Evolutionary conservation across 495 filamentous ascomycete genomes (phyloP).

Genomic region (Penicillium antarcticum): DNA sequence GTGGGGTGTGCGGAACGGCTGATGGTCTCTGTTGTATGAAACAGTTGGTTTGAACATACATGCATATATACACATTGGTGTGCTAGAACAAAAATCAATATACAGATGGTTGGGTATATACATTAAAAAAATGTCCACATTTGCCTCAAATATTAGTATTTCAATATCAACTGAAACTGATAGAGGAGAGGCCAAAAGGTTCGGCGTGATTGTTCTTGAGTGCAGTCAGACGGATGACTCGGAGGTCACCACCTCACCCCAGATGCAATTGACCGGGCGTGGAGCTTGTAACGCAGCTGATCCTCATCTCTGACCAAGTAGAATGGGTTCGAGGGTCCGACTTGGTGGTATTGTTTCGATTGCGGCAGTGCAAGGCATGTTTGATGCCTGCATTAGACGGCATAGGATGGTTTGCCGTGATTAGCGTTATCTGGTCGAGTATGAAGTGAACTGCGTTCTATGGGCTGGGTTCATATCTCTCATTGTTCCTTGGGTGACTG

Average conservation of each 20-base stretch:
- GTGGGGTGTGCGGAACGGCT: no score
- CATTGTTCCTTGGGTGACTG: constrained; percentile 16
- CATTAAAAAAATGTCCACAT: neutral
- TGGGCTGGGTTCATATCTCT: neutral
- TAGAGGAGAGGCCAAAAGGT: no score
- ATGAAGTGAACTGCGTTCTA: neutral
- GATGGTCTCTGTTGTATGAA: no score
- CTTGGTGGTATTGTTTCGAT: neutral
- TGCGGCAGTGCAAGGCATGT: no score
- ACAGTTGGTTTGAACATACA: neutral
- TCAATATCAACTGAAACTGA: neutral
- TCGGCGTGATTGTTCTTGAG: no score
- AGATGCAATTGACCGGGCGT: neutral
- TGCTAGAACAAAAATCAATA: neutral
- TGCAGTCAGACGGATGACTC: neutral
- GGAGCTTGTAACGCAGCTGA: neutral
- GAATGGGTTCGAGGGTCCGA: neutral
- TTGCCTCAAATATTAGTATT: neutral
- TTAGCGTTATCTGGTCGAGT: neutral
- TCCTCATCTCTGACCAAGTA: neutral
- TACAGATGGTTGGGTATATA: neutral
- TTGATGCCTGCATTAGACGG: no score
- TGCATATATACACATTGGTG: neutral
- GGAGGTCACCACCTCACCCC: neutral
- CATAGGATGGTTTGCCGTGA: neutral